Conservation (phyloP, 2,329 filamentous ascomycete species). For the Colletotrichum limetticola region DNA sequence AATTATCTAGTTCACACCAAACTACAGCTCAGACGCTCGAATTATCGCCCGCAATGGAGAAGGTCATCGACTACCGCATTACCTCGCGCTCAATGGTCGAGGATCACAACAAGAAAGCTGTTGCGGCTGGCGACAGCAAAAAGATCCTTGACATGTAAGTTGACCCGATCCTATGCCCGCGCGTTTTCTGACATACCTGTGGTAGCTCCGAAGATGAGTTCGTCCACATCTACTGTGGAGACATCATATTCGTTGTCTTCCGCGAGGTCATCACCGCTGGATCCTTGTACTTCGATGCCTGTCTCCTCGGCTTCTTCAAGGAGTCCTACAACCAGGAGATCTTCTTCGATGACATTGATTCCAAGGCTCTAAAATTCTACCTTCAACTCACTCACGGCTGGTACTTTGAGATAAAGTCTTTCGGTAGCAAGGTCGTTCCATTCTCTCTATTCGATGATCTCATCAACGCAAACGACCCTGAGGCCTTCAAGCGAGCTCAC, state of each 20-base stretch:
- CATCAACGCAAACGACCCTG: background rate
- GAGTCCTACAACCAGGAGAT: constrained; percentile 15
- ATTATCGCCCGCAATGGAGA: background rate
- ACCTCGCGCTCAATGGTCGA: background rate
- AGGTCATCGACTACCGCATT: background rate
- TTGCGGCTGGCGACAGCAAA: background rate
- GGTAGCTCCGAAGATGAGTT: constrained; percentile 8
- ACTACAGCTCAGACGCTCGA: fast-evolving
- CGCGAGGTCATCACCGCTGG: constrained; percentile 22
- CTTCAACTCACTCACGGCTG: constrained; percentile 22
- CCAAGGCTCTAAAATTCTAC: constrained; percentile 13
- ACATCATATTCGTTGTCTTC: constrained; percentile 17
- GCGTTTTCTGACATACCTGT: background rate
- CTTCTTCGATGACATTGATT: constrained; percentile 1
- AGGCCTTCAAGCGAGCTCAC: background rate
- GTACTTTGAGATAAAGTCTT: constrained; percentile 32
- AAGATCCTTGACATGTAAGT: constrained; percentile 1
- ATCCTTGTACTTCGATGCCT: constrained; percentile 24
- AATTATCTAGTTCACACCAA: background rate
- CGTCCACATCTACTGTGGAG: constrained; percentile 15
- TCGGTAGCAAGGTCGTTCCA: constrained; percentile 6
- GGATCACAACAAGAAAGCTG: background rate
- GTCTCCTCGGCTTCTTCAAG: constrained; percentile 18
- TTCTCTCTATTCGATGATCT: background rate
- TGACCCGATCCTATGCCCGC: background rate